phyloP scores from a whole-genome alignment of 805 yeast genomes.

The Barnettozyma salicaria region DNA sequence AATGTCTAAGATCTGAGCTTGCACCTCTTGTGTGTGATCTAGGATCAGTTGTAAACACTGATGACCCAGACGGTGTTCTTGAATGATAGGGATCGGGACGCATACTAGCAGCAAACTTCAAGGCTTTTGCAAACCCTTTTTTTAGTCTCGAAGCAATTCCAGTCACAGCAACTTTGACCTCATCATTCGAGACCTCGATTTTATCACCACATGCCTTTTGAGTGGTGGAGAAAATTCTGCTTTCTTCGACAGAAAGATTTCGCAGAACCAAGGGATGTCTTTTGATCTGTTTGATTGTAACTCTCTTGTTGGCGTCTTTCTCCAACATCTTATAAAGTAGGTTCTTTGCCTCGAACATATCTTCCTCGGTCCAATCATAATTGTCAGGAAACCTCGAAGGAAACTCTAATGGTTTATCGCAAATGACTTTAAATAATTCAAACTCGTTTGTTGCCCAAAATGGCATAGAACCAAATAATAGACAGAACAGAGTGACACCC shows the following conservation, averaged over 20 bases:
- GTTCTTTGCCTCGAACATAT: constrained; percentile 43
- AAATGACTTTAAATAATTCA: constrained; percentile 79
- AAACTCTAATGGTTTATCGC: constrained; percentile 49
- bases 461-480: constrained; percentile 83
- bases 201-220: constrained; percentile 26
- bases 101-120: constrained; percentile 22
- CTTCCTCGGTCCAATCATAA: constrained; percentile 31
- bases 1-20: constrained; percentile 6
- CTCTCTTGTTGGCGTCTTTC: constrained; percentile 64
- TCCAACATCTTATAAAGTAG: constrained; percentile 54
- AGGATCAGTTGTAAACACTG: neutral
- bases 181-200: constrained; percentile 59
- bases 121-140: constrained; percentile 24
- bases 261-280: constrained; percentile 62
- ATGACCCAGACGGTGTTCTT: neutral
- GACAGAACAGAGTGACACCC: constrained; percentile 86
- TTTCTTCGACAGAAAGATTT: constrained; percentile 31
- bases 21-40: constrained; percentile 8
- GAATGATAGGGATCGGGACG: neutral
- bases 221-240: constrained; percentile 18
- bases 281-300: constrained; percentile 67
- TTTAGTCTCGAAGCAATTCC: constrained; percentile 70
- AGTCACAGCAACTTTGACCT: constrained; percentile 68
- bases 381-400: constrained; percentile 50
- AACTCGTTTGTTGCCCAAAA: constrained; percentile 83